Evolutionary conservation across 352 stramenopile species (phyloP).

Genomic region (Plasmopara viticola): DNA sequence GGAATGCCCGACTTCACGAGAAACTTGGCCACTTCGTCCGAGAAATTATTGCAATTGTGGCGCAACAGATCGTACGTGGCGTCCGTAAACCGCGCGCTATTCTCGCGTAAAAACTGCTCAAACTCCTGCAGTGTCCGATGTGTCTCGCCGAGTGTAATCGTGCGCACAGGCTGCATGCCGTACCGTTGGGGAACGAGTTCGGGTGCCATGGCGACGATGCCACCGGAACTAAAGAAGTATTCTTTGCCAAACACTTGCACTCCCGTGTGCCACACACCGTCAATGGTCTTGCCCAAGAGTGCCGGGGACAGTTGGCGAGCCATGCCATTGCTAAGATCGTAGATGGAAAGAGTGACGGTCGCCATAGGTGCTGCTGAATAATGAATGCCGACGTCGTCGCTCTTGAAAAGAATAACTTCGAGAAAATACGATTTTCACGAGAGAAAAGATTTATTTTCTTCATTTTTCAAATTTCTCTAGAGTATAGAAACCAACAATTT

Average conservation of each 20-base stretch:
- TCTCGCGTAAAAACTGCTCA: slow-evolving; percentile 74
- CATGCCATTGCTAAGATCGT: slow-evolving; percentile 94
- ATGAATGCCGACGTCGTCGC: not conserved
- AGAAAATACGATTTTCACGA: no score
- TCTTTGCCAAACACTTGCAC: slow-evolving; percentile 79
- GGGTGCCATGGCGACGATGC: slow-evolving; percentile 81
- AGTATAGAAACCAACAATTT: no score
- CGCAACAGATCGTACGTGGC: slow-evolving; percentile 91
- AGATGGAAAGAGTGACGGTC: slow-evolving; percentile 87
- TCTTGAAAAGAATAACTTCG: not conserved
- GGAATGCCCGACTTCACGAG: slow-evolving; percentile 85
- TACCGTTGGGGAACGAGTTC: slow-evolving; percentile 70
- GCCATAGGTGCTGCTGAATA: slow-evolving; percentile 14
- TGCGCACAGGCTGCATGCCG: slow-evolving; percentile 84
- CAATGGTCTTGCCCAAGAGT: slow-evolving; percentile 90
- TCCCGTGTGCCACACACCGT: slow-evolving; percentile 91
- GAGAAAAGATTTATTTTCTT: no score
- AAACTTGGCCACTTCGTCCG: slow-evolving; percentile 86
- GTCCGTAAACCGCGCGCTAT: slow-evolving; percentile 78
- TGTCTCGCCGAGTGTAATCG: slow-evolving; percentile 77
- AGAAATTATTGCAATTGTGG: slow-evolving; percentile 98
- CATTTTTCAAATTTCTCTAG: no score
- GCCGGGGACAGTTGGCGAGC: slow-evolving; percentile 79
- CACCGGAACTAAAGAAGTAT: slow-evolving; percentile 93
- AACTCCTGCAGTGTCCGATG: slow-evolving; percentile 60